Percentiles rank a stretch among this genome's conserved stretches.
These are phyloP conservation scores for Ceratocystis ficicola DNA, from an alignment of 2,329 filamentous ascomycete species.

Conservation along the genomic window DNA sequence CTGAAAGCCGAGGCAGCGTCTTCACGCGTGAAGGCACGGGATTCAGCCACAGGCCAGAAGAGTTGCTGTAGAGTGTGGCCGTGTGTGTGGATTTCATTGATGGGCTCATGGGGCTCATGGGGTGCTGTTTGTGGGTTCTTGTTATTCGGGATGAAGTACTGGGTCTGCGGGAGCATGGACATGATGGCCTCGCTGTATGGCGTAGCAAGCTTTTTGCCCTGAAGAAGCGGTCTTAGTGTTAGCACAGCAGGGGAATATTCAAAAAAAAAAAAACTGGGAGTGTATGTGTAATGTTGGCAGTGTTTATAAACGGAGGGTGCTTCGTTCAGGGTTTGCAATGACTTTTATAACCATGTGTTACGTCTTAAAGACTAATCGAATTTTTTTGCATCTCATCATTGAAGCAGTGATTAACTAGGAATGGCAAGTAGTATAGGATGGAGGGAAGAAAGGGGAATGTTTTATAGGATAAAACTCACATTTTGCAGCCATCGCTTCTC, in stretches of 20 bases:
- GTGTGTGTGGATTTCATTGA: slow-evolving; percentile 55
- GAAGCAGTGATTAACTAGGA: slow-evolving; percentile 18
- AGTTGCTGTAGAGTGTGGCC: slow-evolving; percentile 49
- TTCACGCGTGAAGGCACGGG: slow-evolving; percentile 49
- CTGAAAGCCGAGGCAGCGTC: slow-evolving; percentile 56
- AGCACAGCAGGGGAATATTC: slow-evolving; percentile 23
- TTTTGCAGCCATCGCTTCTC: slow-evolving; percentile 65
- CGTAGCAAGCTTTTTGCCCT: slow-evolving; percentile 66
- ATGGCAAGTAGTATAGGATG: not conserved
- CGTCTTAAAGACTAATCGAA: slow-evolving; percentile 99
- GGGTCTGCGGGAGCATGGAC: slow-evolving; percentile 65
- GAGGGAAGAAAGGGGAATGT: slow-evolving; percentile 8
- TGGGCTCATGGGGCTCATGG: slow-evolving; percentile 40
- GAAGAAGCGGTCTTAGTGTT: slow-evolving; percentile 22
- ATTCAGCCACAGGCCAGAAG: slow-evolving; percentile 53
- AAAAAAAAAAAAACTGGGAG: too few relatives aligned
- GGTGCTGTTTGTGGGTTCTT: slow-evolving; percentile 1
- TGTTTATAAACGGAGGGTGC: slow-evolving; percentile 6
- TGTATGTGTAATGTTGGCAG: too few relatives aligned
- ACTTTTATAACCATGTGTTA: slow-evolving; percentile 71
- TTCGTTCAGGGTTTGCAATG: slow-evolving; percentile 59
- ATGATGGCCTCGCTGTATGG: slow-evolving; percentile 68
- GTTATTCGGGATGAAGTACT: slow-evolving; percentile 29
- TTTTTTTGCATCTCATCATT: slow-evolving; percentile 53
- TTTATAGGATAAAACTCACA: slow-evolving; percentile 43